Evolutionary conservation across 805 yeast genomes (phyloP).

Genomic region (Wickerhamomyces silvicola): DNA sequence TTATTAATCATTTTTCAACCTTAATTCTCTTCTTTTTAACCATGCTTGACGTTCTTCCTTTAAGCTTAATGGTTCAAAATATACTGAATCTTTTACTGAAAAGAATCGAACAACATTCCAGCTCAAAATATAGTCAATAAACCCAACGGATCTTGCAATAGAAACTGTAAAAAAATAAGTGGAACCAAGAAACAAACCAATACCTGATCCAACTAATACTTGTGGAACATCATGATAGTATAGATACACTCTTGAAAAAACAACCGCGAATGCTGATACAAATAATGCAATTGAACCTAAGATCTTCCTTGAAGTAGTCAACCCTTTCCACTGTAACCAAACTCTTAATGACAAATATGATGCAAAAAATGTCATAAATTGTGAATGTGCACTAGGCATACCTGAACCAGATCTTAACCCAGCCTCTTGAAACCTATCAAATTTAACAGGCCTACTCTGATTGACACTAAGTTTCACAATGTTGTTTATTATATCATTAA

Average conservation of each 20-base stretch:
- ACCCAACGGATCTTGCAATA: conserved; percentile 57
- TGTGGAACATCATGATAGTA: conserved; percentile 72
- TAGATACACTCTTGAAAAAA: conserved; percentile 68
- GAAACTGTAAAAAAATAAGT: conserved; percentile 48
- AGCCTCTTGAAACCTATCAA: conserved; percentile 29
- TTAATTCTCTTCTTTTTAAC: conserved; percentile 17
- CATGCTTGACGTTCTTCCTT: conserved; percentile 38
- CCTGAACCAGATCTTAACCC: conserved; percentile 66
- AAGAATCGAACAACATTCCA: conserved; percentile 49
- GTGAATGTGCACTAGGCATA: conserved; percentile 97
- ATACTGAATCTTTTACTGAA: conserved; percentile 56
- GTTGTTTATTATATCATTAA: conserved; percentile 68
- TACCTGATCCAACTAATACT: conserved; percentile 60
- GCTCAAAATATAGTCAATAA: conserved; percentile 56
- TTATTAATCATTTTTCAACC: no score
- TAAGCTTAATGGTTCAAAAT: conserved; percentile 39
- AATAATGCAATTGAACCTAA: conserved; percentile 25
- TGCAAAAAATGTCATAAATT: conserved; percentile 86
- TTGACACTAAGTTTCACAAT: conserved; percentile 55
- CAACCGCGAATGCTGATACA: conserved; percentile 36
- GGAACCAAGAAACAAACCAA: conserved; percentile 59
- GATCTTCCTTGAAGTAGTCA: conserved; percentile 24
- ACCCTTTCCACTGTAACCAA: conserved; percentile 35
- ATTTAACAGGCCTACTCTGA: conserved; percentile 65
- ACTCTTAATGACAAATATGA: conserved; percentile 44